Conservation (phyloP, 1,284 basidiomycete genomes). For the Malassezia caprae region DNA sequence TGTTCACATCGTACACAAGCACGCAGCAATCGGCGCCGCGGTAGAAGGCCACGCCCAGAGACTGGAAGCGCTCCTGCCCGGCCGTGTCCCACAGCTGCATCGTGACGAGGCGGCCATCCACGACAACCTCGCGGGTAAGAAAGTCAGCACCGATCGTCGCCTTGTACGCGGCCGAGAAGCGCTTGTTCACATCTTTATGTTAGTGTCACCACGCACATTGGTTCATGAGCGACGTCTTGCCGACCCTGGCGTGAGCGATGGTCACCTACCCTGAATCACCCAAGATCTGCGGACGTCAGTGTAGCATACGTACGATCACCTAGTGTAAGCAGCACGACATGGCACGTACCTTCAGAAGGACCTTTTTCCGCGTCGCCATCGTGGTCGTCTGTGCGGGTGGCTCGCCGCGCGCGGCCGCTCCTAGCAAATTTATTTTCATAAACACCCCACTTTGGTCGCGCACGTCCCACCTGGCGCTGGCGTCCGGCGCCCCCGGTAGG, state of each 20-base stretch:
- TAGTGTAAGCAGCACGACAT: neutral
- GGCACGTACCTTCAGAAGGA: slow-evolving; percentile 73
- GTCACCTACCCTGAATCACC: slow-evolving; percentile 37
- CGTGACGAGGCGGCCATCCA: slow-evolving; percentile 92
- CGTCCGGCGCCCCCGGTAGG: neutral
- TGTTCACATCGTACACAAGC: slow-evolving; percentile 97
- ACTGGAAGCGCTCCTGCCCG: slow-evolving; percentile 61
- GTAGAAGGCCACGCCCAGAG: slow-evolving; percentile 60
- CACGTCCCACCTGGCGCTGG: neutral
- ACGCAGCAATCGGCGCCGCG: slow-evolving; percentile 98
- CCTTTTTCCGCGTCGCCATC: slow-evolving; percentile 59
- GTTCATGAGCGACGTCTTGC: slow-evolving; percentile 99
- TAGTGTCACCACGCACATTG: slow-evolving; percentile 55
- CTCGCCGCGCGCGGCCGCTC: neutral
- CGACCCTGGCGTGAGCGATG: slow-evolving; percentile 59
- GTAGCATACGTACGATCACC: slow-evolving; percentile 35
- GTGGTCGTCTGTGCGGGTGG: neutral
- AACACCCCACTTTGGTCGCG: neutral
- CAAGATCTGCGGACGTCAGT: slow-evolving; percentile 22
- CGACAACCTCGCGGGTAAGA: slow-evolving; percentile 95
- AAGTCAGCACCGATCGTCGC: slow-evolving; percentile 51
- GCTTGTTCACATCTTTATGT: slow-evolving; percentile 77
- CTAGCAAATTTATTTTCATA: neutral
- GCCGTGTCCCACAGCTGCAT: slow-evolving; percentile 99
- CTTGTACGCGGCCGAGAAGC: slow-evolving; percentile 99